Percentiles rank a stretch among this genome's conserved stretches.
Conservation (phyloP, 352 stramenopile species). For the Globisporangium splendens region DNA sequence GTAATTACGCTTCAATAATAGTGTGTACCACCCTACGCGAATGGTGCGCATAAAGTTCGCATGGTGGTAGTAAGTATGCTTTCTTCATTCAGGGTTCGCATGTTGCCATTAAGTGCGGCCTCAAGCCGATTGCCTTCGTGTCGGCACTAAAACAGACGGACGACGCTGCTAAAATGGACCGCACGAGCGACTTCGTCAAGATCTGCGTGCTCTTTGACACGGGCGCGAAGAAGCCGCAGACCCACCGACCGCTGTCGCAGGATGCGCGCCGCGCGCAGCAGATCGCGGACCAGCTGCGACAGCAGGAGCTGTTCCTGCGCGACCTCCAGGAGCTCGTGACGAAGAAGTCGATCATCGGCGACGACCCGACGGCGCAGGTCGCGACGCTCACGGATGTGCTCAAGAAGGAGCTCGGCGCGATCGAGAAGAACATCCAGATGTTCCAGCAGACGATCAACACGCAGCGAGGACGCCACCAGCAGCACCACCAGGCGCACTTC, state of each 20-base stretch:
- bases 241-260: slow-evolving; percentile 63
- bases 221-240: slow-evolving; percentile 35
- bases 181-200: slow-evolving; percentile 81
- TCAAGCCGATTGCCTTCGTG: not conserved
- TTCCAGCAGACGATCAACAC: slow-evolving; percentile 59
- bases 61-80: too few relatives aligned
- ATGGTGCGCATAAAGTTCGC: too few relatives aligned
- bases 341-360: slow-evolving; percentile 76
- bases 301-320: slow-evolving; percentile 77
- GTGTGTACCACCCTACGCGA: too few relatives aligned
- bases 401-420: slow-evolving; percentile 64
- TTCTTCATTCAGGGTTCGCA: too few relatives aligned
- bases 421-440: slow-evolving; percentile 62
- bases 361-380: slow-evolving; percentile 75
- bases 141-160: not conserved
- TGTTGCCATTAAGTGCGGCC: not conserved
- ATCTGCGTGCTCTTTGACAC: slow-evolving; percentile 84
- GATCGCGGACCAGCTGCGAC: slow-evolving; percentile 73
- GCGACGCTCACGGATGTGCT: slow-evolving; percentile 73
- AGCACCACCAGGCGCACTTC: slow-evolving; percentile 82
- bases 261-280: slow-evolving; percentile 73
- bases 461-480: slow-evolving; percentile 47
- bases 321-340: slow-evolving; percentile 70
- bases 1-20: not conserved
- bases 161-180: slow-evolving; percentile 34